A percentile compares a stretch with the other conserved stretches of the same genome.
These are phyloP conservation scores for Penicillium brasilianum DNA, from an alignment of 2,329 filamentous ascomycete species.

Conservation along the genomic window DNA sequence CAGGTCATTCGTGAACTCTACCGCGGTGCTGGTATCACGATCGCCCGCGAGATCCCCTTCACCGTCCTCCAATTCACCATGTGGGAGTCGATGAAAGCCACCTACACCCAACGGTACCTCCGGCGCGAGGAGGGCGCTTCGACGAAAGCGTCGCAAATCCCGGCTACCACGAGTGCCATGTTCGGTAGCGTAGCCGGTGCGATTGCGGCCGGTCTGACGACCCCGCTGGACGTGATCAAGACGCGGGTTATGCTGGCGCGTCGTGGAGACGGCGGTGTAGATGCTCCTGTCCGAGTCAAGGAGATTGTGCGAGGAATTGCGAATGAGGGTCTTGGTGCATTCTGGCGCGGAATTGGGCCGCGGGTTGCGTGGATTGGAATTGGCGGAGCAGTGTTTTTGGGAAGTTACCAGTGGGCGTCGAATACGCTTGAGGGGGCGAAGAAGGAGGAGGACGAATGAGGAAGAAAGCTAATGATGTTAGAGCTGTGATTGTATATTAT, in stretches of 20 bases:
- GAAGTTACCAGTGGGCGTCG: conserved; percentile 87
- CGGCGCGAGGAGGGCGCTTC: conserved; percentile 42
- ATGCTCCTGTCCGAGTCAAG: conserved; percentile 38
- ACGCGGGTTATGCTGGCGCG: conserved; percentile 91
- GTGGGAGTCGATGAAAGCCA: conserved; percentile 86
- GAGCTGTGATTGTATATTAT: conserved; percentile 21
- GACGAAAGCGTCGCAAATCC: conserved; percentile 54
- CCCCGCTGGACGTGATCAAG: conserved; percentile 94
- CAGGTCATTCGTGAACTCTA: conserved; percentile 84
- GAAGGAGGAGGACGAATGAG: conserved; percentile 20
- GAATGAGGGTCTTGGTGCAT: conserved; percentile 52
- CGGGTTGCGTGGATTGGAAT: conserved; percentile 93
- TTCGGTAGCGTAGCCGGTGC: conserved; percentile 85
- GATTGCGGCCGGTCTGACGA: conserved; percentile 85
- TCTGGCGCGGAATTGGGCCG: conserved; percentile 67
- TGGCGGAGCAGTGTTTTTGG: conserved; percentile 91
- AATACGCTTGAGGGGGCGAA: conserved; percentile 67
- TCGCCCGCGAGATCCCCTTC: conserved; percentile 95
- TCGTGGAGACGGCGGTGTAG: conserved; percentile 62
- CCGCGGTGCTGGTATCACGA: conserved; percentile 87
- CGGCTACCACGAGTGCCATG: conserved; percentile 77
- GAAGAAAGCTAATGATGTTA: neutral
- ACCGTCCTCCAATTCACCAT: conserved; percentile 96
- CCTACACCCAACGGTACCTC: conserved; percentile 50
- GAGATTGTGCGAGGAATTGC: conserved; percentile 69